Percentiles rank a stretch among this genome's conserved stretches.
Evolutionary conservation across 1,139 yeast genomes (phyloP).

Genomic region (Blastobotrys petasosporus): DNA sequence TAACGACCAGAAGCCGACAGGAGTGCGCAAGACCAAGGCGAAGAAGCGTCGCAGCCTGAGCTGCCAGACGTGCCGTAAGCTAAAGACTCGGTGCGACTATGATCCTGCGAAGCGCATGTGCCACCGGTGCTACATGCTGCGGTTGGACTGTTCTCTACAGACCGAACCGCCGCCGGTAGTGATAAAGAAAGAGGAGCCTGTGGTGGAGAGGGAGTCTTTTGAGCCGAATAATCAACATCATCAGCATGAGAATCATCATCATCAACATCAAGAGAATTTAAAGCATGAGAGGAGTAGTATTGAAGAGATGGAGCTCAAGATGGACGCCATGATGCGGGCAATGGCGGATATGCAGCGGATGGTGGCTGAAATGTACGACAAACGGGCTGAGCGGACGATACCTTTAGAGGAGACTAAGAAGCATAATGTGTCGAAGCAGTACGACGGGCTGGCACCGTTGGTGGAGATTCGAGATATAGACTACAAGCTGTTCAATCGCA

Average conservation of each 20-base stretch:
- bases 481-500: slow-evolving; percentile 36
- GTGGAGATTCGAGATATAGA: slow-evolving; percentile 41
- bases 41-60: slow-evolving; percentile 42
- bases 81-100: slow-evolving; percentile 50
- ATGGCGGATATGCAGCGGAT: slow-evolving; percentile 5
- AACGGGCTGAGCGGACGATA: neutral
- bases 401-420: neutral
- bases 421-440: neutral
- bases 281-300: neutral
- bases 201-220: neutral
- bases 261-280: neutral
- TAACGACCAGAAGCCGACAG: slow-evolving; percentile 1
- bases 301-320: slow-evolving; percentile 3
- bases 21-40: slow-evolving; percentile 3
- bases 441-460: slow-evolving; percentile 34
- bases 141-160: slow-evolving; percentile 43
- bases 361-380: neutral
- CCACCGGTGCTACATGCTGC: slow-evolving; percentile 43
- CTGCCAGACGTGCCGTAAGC: slow-evolving; percentile 46
- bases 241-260: neutral
- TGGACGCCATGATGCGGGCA: slow-evolving; percentile 1
- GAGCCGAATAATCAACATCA: slow-evolving; percentile 1
- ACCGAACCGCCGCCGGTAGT: slow-evolving; percentile 26
- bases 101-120: slow-evolving; percentile 40
- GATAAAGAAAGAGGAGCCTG: slow-evolving; percentile 1